Conservation (phyloP, 306 rosid species). For the Sindora glabra region DNA sequence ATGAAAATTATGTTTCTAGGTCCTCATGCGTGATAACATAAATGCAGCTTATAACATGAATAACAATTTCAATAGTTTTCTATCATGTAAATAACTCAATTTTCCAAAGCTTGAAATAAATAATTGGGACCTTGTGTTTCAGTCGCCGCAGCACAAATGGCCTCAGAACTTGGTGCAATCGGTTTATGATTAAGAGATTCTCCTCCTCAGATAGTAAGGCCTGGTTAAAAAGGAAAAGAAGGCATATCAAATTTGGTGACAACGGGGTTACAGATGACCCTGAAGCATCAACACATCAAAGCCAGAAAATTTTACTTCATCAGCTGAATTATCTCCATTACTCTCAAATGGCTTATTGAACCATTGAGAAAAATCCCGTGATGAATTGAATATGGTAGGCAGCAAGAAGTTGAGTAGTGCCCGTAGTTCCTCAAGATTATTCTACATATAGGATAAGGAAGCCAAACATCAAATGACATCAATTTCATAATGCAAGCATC, state of each 20-base stretch:
- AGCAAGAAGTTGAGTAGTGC: conserved; percentile 94
- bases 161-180: conserved; percentile 97
- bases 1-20: not conserved
- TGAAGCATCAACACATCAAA: not conserved
- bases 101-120: not conserved
- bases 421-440: conserved; percentile 89
- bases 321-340: conserved; percentile 84
- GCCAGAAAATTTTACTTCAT: conserved; percentile 51
- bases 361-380: conserved; percentile 98
- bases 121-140: conserved; percentile 80
- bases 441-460: conserved; percentile 28
- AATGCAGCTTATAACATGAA: not conserved
- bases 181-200: conserved; percentile 96
- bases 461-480: conserved; percentile 5
- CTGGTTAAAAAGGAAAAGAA: conserved; percentile 33
- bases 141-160: conserved; percentile 99
- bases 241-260: conserved; percentile 12
- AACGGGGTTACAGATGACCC: not conserved
- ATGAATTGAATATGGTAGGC: conserved; percentile 94
- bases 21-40: not conserved
- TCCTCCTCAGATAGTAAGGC: conserved; percentile 98
- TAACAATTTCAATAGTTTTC: not conserved
- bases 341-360: conserved; percentile 97
- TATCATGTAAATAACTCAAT: not conserved
- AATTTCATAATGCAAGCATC: not conserved